A percentile compares a stretch with the other conserved stretches of the same genome.
Conservation (phyloP, 2,329 filamentous ascomycete genomes). For the Alternaria angustiovoidea region DNA sequence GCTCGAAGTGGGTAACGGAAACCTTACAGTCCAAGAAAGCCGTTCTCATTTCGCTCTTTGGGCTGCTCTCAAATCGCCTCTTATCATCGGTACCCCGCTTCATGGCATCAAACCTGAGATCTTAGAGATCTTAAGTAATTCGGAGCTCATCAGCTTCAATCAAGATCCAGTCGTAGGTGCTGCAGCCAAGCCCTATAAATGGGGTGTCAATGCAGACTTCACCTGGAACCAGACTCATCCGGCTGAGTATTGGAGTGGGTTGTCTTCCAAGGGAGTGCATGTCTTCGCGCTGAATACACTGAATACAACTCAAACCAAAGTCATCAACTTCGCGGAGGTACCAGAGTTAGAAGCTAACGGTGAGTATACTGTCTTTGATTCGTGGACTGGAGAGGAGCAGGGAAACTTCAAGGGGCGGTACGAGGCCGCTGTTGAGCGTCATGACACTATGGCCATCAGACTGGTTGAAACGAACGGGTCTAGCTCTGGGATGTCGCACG, state of each 20-base stretch:
- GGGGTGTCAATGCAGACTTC: constrained; percentile 60
- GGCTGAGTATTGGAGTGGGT: constrained; percentile 41
- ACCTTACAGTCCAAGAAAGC: constrained; percentile 40
- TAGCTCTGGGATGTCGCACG: not conserved
- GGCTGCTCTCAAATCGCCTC: constrained; percentile 53
- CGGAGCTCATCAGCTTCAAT: constrained; percentile 55
- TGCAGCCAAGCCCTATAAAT: constrained; percentile 52
- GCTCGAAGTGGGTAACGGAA: constrained; percentile 51
- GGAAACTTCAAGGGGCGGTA: constrained; percentile 9
- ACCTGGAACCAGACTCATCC: constrained; percentile 56
- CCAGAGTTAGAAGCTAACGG: constrained; percentile 23
- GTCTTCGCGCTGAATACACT: constrained; percentile 41
- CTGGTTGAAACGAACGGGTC: not conserved
- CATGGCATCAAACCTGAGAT: constrained; percentile 49
- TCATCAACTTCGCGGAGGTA: constrained; percentile 29
- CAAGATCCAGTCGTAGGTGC: constrained; percentile 56
- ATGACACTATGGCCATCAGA: constrained; percentile 7
- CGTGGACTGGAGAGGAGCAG: constrained; percentile 28
- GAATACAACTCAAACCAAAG: constrained; percentile 21
- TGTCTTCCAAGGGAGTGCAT: constrained; percentile 30
- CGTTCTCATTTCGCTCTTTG: constrained; percentile 52
- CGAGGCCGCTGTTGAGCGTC: not conserved
- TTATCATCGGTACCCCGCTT: constrained; percentile 55
- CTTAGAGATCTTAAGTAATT: constrained; percentile 52
- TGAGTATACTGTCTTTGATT: constrained; percentile 27